Conservation (phyloP, 1,284 basidiomycete genomes). For the Mycosarcoma maydis region DNA sequence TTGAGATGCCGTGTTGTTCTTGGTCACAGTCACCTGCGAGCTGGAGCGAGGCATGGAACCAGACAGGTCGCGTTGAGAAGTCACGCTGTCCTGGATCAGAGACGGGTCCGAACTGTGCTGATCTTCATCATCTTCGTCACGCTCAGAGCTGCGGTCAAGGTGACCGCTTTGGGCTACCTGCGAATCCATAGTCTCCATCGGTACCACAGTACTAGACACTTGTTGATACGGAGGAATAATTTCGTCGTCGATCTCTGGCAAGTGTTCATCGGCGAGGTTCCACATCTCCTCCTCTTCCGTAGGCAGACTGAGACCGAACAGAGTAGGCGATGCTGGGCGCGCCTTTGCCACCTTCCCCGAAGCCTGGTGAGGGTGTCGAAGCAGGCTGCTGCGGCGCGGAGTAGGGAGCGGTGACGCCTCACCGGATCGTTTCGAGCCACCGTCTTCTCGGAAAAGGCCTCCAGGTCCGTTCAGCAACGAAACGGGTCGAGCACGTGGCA, state of each 20-base stretch:
- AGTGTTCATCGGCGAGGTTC: slow-evolving; percentile 46
- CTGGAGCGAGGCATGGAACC: slow-evolving; percentile 23
- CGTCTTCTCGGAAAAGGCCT: slow-evolving; percentile 30
- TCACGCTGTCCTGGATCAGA: slow-evolving; percentile 8
- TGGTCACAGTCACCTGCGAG: slow-evolving; percentile 31
- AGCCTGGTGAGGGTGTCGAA: slow-evolving; percentile 12
- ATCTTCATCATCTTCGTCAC: slow-evolving; percentile 3
- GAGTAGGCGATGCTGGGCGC: slow-evolving; percentile 24
- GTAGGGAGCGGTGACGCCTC: slow-evolving; percentile 31
- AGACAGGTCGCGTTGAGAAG: slow-evolving; percentile 9
- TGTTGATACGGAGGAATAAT: slow-evolving; percentile 5
- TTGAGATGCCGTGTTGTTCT: slow-evolving; percentile 4
- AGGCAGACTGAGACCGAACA: slow-evolving; percentile 34
- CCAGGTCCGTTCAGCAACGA: slow-evolving; percentile 40
- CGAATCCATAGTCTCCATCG: slow-evolving; percentile 9
- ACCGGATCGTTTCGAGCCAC: slow-evolving; percentile 19
- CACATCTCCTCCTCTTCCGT: slow-evolving; percentile 37
- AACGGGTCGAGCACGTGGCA: slow-evolving; percentile 32
- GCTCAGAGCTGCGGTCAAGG: slow-evolving; percentile 5
- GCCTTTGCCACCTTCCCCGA: slow-evolving; percentile 7
- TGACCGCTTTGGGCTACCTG: slow-evolving; percentile 4
- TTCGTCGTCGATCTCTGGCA: slow-evolving; percentile 41
- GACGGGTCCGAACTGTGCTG: slow-evolving; percentile 14
- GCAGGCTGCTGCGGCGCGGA: slow-evolving; percentile 36
- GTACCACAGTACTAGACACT: neutral